Percentiles rank a stretch among this genome's conserved stretches.
Evolutionary conservation across 176 grass and related monocot species (phyloP).

Genomic region (Ampelocalamus luodianensis): DNA sequence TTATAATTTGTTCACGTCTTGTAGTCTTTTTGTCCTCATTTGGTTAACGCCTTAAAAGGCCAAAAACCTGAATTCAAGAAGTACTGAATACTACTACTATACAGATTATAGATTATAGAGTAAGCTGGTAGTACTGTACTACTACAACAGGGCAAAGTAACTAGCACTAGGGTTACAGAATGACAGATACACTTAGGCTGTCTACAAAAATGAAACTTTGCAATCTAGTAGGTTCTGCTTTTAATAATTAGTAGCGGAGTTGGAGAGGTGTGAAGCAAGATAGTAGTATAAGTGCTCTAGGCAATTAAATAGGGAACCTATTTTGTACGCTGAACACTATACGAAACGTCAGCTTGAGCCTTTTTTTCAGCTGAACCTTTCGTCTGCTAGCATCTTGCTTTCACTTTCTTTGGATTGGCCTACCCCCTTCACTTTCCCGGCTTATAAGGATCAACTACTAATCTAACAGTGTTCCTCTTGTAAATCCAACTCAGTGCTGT

Average conservation of each 20-base stretch:
- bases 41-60: not conserved
- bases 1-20: not conserved
- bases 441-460: slow-evolving; percentile 44
- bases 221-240: slow-evolving; percentile 12
- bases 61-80: not conserved
- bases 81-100: not conserved
- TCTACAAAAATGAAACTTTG: not conserved
- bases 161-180: not conserved
- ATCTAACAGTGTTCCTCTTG: not conserved
- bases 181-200: not conserved
- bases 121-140: not conserved
- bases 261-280: not conserved
- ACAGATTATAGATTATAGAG: too few species aligned
- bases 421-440: slow-evolving; percentile 42
- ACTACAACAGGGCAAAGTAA: not conserved
- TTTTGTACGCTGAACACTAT: slow-evolving; percentile 3
- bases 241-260: not conserved
- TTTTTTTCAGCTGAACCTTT: slow-evolving; percentile 41
- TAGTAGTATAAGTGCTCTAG: slow-evolving; percentile 38
- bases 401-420: slow-evolving; percentile 44
- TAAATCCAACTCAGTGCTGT: not conserved
- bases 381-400: slow-evolving; percentile 50
- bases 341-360: slow-evolving; percentile 18
- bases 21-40: not conserved
- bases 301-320: slow-evolving; percentile 43